Evolutionary conservation across 768 basidiomycete species (phyloP), one percentile per base, ranked within the genome.

Genomic region (Tylopilus plumbeoviolaceoides): DNA sequence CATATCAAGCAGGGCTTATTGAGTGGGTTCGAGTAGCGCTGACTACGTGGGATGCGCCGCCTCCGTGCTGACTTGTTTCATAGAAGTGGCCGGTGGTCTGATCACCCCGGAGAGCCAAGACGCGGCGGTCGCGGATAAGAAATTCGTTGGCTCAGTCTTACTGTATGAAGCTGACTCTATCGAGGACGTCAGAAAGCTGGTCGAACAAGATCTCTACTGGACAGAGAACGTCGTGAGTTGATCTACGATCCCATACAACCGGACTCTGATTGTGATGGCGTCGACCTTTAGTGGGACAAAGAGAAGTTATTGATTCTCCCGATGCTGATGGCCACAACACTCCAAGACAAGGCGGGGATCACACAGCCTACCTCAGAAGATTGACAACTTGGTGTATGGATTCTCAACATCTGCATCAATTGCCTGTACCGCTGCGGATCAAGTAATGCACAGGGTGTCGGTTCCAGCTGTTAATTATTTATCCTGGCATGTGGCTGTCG

Each of bases 141-240:
- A 81, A 63, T 74, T 87, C 69, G 68, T 83, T 33, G 85, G 82
- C n/a, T 85, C 82, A 0, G 66, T 75, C 51, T 70, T 85, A 40
- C 70, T 87, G 21, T 76, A 72, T 48, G 76, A 84, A 59, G 80
- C 80, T 2, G 75, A 77, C 47, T 77, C 70, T 30, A 64, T 84
- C 40, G 82, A 81, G 33, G 73, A 65, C 3, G 71, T 73, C 44
- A 66, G 65, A 44, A 67, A 77, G 65, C 46, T 66, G 31, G 61
- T 75, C 17, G 70, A 79, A 57, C 55, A 55, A 38, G 78, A 80
- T 51, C n/a, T 72, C 1, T 79, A 79, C 53, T 79, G 72, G 63
- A 67, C 59, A 5, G 57, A 59, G 53, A 67, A 67, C 28, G 77
- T 79, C 41, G 79, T 80, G 46, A 60, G 75, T 72, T 30, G 43